These are phyloP conservation scores for Fagopyrum tataricum DNA, from an alignment of 148 eudicot species.

Conservation along the genomic window DNA sequence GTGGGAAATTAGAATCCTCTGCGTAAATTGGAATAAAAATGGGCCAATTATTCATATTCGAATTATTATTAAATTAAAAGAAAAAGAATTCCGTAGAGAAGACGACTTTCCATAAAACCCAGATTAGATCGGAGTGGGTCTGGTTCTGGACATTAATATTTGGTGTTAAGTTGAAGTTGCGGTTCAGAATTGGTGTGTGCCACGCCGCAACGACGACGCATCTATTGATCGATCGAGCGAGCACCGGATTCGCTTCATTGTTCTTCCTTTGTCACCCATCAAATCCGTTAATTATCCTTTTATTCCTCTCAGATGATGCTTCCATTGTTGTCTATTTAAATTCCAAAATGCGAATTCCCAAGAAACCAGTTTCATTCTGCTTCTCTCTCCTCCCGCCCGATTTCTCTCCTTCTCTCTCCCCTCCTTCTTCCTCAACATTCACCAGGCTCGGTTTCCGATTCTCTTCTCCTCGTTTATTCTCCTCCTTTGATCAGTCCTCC, in stretches of 20 bases:
- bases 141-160: background rate
- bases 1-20: background rate
- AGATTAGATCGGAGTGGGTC: background rate
- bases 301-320: background rate
- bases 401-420: slow-evolving; percentile 14
- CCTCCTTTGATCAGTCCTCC: slow-evolving; percentile 14
- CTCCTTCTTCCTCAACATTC: slow-evolving; percentile 17
- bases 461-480: slow-evolving; percentile 9
- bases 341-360: slow-evolving; percentile 38
- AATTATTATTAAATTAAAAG: too few species aligned
- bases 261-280: slow-evolving; percentile 4
- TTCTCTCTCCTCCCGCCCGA: slow-evolving; percentile 33
- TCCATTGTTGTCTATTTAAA: slow-evolving; percentile 9
- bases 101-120: background rate
- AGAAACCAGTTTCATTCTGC: slow-evolving; percentile 25
- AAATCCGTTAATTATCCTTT: background rate
- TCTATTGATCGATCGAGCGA: too few species aligned
- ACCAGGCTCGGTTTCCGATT: slow-evolving; percentile 16
- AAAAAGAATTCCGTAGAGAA: background rate
- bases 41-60: background rate
- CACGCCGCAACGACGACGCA: slow-evolving; percentile 5
- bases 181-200: slow-evolving; percentile 6
- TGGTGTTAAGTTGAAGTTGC: background rate
- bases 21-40: slow-evolving; percentile 2
- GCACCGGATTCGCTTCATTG: slow-evolving; percentile 3